phyloP scores from a whole-genome alignment of 2,329 filamentous ascomycete genomes.

The Teratosphaeria zuluensis region DNA sequence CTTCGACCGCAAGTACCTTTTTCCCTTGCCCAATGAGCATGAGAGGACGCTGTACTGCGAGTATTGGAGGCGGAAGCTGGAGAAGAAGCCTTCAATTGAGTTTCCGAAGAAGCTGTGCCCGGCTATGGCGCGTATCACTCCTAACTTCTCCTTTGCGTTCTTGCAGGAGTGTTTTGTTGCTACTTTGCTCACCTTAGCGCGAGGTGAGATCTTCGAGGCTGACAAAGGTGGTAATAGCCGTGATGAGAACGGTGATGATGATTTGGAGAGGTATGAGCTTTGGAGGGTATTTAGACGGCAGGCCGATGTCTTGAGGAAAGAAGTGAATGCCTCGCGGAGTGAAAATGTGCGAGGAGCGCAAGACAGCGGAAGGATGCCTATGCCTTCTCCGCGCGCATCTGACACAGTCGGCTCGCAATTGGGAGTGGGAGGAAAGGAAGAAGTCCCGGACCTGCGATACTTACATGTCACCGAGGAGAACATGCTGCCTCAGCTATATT shows the following conservation, averaged over 20 bases:
- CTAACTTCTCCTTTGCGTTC: slow-evolving; percentile 58
- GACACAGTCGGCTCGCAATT: background rate
- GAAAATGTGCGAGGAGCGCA: background rate
- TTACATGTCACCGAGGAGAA: background rate
- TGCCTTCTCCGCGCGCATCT: background rate
- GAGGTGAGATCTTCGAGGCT: slow-evolving; percentile 17
- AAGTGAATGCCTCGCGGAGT: slow-evolving; percentile 19
- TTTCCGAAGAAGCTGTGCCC: slow-evolving; percentile 49
- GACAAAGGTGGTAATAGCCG: slow-evolving; percentile 25
- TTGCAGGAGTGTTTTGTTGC: slow-evolving; percentile 61
- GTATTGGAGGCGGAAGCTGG: slow-evolving; percentile 53
- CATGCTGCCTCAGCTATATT: background rate
- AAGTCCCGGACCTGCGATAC: background rate
- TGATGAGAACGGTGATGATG: slow-evolving; percentile 26
- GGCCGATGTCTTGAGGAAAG: slow-evolving; percentile 48
- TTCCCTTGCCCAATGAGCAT: slow-evolving; percentile 40
- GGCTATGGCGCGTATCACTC: slow-evolving; percentile 51
- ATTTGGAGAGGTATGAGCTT: slow-evolving; percentile 43
- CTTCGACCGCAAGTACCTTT: slow-evolving; percentile 59
- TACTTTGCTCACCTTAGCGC: slow-evolving; percentile 49
- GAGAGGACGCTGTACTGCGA: slow-evolving; percentile 52
- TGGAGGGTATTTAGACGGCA: slow-evolving; percentile 56
- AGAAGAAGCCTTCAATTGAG: slow-evolving; percentile 45
- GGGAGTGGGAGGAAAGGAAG: background rate
- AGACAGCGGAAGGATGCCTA: background rate